These are phyloP conservation scores for Pseudohalonectria lignicola DNA, from an alignment of 2,329 filamentous ascomycete genomes.

Conservation along the genomic window DNA sequence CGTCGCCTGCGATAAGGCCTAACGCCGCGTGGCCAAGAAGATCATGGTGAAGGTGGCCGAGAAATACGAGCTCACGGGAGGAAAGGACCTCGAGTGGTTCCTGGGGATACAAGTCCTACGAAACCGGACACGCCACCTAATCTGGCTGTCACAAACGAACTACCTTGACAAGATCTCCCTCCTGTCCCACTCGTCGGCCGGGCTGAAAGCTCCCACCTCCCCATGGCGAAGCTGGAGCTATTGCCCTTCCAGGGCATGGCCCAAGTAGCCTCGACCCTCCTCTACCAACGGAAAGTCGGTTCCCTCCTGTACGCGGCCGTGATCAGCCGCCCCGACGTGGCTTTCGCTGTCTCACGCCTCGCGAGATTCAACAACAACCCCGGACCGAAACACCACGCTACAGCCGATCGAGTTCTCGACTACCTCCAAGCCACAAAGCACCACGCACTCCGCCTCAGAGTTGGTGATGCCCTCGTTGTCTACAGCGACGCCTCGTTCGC, in stretches of 20 bases:
- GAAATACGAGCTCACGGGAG: conserved; percentile 4
- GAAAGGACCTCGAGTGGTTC: conserved; percentile 6
- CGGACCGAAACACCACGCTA: background rate
- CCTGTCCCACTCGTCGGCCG: background rate
- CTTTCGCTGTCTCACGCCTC: background rate
- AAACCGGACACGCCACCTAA: conserved; percentile 2
- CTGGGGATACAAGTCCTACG: conserved; percentile 5
- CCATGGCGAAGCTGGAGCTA: background rate
- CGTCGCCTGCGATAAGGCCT: conserved; percentile 4
- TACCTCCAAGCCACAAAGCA: background rate
- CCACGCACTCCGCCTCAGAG: background rate
- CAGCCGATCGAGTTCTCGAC: background rate
- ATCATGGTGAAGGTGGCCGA: conserved; percentile 1
- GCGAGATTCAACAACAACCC: background rate
- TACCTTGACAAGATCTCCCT: conserved; percentile 6
- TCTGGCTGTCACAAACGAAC: conserved; percentile 5
- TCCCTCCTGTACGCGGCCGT: background rate
- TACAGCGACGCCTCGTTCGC: conserved; percentile 1
- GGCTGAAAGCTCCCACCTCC: background rate
- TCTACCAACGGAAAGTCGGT: background rate
- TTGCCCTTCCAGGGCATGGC: background rate
- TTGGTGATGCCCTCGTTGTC: background rate
- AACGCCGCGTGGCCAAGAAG: background rate
- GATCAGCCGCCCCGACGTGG: background rate
- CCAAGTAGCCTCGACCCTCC: background rate